These are phyloP conservation scores for Limonium bicolor DNA, from an alignment of 148 eudicot genomes.

Conservation along the genomic window DNA sequence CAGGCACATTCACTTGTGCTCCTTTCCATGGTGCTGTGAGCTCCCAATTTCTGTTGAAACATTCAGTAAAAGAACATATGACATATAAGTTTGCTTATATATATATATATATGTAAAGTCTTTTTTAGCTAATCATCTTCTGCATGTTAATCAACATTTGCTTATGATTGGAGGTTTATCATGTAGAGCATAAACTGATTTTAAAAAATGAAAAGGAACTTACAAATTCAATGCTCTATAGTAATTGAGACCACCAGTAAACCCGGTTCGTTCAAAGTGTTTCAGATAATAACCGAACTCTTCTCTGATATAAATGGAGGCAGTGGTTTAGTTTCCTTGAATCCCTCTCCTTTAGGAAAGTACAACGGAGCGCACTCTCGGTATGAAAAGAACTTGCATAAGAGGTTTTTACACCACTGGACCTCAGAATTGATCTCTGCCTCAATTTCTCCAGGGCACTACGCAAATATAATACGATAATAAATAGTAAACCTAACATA, in stretches of 20 bases:
- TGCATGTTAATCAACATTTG: background rate
- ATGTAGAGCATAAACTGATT: background rate
- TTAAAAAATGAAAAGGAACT: background rate
- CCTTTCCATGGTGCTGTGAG: slow-evolving; percentile 37
- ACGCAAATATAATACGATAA: slow-evolving; percentile 31
- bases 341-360: slow-evolving; percentile 22
- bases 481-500: no score
- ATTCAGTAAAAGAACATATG: background rate
- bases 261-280: slow-evolving; percentile 12
- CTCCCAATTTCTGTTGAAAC: slow-evolving; percentile 42
- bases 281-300: slow-evolving; percentile 4
- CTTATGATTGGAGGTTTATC: background rate
- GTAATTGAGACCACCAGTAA: slow-evolving; percentile 23
- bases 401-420: slow-evolving; percentile 8
- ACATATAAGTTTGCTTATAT: background rate
- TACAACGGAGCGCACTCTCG: slow-evolving; percentile 11
- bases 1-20: no score
- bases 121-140: background rate
- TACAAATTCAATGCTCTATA: slow-evolving; percentile 18
- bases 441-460: slow-evolving; percentile 22
- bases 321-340: slow-evolving; percentile 12
- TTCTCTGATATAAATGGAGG: slow-evolving; percentile 19
- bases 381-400: slow-evolving; percentile 8
- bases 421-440: slow-evolving; percentile 21
- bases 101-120: no score